Base-by-base conservation (phyloP, 306 rosid species). In the Mimosa bimucronata region DNA sequence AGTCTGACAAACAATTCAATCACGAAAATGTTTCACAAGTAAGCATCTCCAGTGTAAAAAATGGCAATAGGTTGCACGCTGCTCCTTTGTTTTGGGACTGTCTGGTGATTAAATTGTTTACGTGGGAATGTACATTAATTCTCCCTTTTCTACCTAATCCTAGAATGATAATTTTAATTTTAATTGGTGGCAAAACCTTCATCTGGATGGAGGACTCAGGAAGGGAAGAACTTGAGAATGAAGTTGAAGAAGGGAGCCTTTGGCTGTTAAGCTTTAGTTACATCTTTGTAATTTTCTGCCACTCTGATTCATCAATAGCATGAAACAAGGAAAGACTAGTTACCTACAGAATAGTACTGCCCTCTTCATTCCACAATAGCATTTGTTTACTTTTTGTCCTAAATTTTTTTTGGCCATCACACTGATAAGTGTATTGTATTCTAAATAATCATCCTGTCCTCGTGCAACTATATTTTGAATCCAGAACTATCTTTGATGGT, bases 331-430 rank as follows among this genome's bases (percentile, higher is more conserved):
- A 80, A 53, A 73, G 78, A 53, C 82, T 67, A 26, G 57, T 6
- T 52, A 77, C 72, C 77, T 57, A 34, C 45, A 53, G 50, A 65
- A 62, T 79, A 73, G 76, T 52, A 69, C 7, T 75, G 73, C 52
- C 66, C 60, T 66, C 80, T 76, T 65, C 78, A 73, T 83, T 71
- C 80, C 71, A 34, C 41, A 19, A n/a, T 79, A n/a, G 41, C 83
- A 81, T 73, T 68, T 4, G 34, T 50, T 48, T 75, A 29, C 58
- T 75, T 75, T n/a, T 71, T 77, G 69, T 45, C 77, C 62, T 44
- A 23, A n/a, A 2, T 42, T 15, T 25, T 67, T 77, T 55, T 38
- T 55, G 66, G 82, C 65, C 79, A 73, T 65, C 31, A 64, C 74
- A 73, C 16, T 38, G 83, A 37, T 75, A 12, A 6, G 25, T 62